phyloP scores from a whole-genome alignment of 257 asterid species.

The Oldenlandia corymbosa region DNA sequence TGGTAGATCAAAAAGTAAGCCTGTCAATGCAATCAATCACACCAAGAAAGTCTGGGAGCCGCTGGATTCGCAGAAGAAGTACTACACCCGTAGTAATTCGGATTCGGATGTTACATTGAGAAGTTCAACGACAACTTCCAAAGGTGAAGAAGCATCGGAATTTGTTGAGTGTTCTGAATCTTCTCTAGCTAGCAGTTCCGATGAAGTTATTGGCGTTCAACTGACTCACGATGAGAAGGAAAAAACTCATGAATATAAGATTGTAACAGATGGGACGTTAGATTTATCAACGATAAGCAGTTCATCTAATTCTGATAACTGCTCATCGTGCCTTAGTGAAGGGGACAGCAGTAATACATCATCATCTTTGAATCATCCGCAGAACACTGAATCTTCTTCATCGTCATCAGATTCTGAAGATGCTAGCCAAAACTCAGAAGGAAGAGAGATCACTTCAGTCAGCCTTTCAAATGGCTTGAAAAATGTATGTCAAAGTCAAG shows the following conservation, averaged over 20 bases:
- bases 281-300: conserved; percentile 32
- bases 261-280: conserved; percentile 32
- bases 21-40: conserved; percentile 27
- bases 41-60: conserved; percentile 97
- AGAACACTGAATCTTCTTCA: conserved; percentile 61
- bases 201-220: conserved; percentile 35
- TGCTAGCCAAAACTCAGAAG: conserved; percentile 59
- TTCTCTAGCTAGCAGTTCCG: conserved; percentile 44
- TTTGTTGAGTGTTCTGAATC: conserved; percentile 45
- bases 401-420: conserved; percentile 84
- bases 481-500: conserved; percentile 28
- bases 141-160: conserved; percentile 47
- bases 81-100: conserved; percentile 54
- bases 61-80: conserved; percentile 70
- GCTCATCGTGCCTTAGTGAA: conserved; percentile 81
- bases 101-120: conserved; percentile 64
- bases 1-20: conserved; percentile 60
- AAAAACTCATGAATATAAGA: conserved; percentile 36
- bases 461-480: conserved; percentile 33
- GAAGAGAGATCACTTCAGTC: conserved; percentile 45
- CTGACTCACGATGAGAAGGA: conserved; percentile 32
- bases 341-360: conserved; percentile 80
- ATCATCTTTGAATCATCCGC: conserved; percentile 55
- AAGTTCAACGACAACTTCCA: conserved; percentile 40
- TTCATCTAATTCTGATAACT: conserved; percentile 68